Evolutionary conservation across 345 rosid species (phyloP).

Genomic region (Murraya paniculata): DNA sequence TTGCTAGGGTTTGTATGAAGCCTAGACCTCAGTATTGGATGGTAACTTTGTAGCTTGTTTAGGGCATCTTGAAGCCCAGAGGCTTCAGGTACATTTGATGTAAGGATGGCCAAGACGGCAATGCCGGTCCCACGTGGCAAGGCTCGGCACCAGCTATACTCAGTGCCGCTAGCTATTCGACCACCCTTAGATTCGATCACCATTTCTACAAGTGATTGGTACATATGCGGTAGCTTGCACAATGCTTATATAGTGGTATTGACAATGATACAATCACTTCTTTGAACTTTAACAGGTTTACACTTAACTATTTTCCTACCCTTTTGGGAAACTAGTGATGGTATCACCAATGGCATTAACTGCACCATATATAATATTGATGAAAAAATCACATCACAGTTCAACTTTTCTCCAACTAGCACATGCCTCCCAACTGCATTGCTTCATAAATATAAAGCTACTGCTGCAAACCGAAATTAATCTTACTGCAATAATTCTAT

Average conservation of each 20-base stretch:
- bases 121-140: conserved; percentile 25
- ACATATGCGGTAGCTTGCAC: too few species aligned
- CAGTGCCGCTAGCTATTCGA: conserved; percentile 14
- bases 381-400: neutral
- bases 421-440: too few species aligned
- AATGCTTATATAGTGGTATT: neutral
- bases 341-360: neutral
- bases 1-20: conserved; percentile 19
- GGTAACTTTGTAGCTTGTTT: conserved; percentile 27
- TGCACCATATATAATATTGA: neutral
- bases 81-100: conserved; percentile 6
- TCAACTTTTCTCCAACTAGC: too few species aligned
- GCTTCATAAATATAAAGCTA: too few species aligned
- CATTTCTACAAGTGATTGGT: too few species aligned
- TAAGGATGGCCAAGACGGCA: conserved; percentile 25
- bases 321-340: neutral
- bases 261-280: neutral
- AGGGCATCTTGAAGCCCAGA: conserved; percentile 19
- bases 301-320: neutral
- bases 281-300: neutral
- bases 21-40: conserved; percentile 32
- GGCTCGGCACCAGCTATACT: conserved; percentile 21
- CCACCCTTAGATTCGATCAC: neutral
- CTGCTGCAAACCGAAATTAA: too few species aligned
- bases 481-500: too few species aligned